These are phyloP conservation scores for Rhizopus arrhizus DNA, from an alignment of 371 early-diverging fungal genomes.

Conservation along the genomic window DNA sequence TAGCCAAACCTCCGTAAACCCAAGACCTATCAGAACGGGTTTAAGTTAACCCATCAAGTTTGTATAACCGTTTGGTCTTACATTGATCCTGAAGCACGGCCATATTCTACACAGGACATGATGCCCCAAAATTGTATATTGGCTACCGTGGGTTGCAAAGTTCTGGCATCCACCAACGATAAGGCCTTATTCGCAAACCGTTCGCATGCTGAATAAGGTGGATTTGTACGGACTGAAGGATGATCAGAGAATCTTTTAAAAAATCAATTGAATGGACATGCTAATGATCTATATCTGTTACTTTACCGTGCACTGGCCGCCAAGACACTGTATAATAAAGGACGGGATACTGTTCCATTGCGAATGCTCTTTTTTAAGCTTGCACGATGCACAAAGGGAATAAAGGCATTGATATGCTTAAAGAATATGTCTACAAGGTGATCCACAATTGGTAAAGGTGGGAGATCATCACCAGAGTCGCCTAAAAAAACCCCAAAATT, in stretches of 20 bases:
- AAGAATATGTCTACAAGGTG: conserved; percentile 64
- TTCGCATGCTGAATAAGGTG: conserved; percentile 51
- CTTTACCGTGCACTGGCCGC: conserved; percentile 48
- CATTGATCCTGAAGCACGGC: conserved; percentile 60
- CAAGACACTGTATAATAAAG: conserved; percentile 45
- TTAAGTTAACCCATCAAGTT: neutral
- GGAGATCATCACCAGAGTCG: conserved; percentile 21
- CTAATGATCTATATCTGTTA: neutral
- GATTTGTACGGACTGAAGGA: conserved; percentile 44
- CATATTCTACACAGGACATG: conserved; percentile 62
- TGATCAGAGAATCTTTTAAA: conserved; percentile 43
- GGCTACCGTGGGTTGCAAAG: conserved; percentile 55
- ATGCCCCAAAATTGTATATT: conserved; percentile 64
- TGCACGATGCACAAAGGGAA: conserved; percentile 56
- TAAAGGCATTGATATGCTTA: conserved; percentile 54
- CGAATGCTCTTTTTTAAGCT: conserved; percentile 33
- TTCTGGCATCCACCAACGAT: conserved; percentile 37
- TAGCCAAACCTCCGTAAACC: conserved; percentile 70
- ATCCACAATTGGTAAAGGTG: conserved; percentile 50
- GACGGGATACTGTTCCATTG: conserved; percentile 39
- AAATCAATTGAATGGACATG: neutral
- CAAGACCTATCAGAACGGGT: conserved; percentile 46
- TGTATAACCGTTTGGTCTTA: conserved; percentile 7
- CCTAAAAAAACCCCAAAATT: neutral
- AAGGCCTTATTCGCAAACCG: conserved; percentile 46